These are phyloP conservation scores for Leishmania guyanensis DNA, from an alignment of 208 protist species.

Conservation along the genomic window DNA sequence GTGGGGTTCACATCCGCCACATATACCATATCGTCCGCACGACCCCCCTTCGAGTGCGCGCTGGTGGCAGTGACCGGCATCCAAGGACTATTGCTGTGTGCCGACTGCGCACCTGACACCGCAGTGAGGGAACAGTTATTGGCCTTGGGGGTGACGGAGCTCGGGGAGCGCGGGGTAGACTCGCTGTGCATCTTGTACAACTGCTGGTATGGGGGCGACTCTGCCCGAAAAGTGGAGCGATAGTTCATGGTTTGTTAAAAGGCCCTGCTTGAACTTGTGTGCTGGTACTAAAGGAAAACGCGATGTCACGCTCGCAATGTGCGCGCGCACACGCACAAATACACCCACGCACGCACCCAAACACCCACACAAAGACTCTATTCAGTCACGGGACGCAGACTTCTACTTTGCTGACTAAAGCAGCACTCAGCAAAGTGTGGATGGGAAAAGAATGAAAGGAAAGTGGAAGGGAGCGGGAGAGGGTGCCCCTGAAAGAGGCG, in stretches of 20 bases:
- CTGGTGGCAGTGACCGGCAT: background rate
- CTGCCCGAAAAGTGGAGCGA: conserved; percentile 8
- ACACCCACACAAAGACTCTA: background rate
- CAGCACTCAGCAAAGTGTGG: background rate
- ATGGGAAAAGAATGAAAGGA: background rate
- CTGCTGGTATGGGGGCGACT: conserved; percentile 30
- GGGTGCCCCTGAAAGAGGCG: background rate
- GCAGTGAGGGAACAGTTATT: conserved; percentile 17
- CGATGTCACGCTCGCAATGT: background rate
- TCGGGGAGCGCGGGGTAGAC: conserved; percentile 11
- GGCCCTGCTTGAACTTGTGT: background rate
- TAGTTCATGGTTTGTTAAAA: conserved; percentile 4
- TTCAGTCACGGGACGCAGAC: background rate
- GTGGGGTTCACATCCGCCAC: conserved; percentile 74
- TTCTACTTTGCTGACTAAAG: background rate
- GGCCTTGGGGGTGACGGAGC: conserved; percentile 19
- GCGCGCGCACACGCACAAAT: background rate
- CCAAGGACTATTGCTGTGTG: background rate
- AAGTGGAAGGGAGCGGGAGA: background rate
- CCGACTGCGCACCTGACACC: conserved; percentile 5
- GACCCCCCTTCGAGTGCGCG: background rate
- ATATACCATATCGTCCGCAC: conserved; percentile 17
- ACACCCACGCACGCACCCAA: background rate
- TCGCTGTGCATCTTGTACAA: conserved; percentile 25
- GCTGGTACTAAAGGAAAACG: background rate